Base-by-base conservation (phyloP, 225 moss, liverwort and hornwort genomes). In the Pseudisothecium myosuroides region DNA sequence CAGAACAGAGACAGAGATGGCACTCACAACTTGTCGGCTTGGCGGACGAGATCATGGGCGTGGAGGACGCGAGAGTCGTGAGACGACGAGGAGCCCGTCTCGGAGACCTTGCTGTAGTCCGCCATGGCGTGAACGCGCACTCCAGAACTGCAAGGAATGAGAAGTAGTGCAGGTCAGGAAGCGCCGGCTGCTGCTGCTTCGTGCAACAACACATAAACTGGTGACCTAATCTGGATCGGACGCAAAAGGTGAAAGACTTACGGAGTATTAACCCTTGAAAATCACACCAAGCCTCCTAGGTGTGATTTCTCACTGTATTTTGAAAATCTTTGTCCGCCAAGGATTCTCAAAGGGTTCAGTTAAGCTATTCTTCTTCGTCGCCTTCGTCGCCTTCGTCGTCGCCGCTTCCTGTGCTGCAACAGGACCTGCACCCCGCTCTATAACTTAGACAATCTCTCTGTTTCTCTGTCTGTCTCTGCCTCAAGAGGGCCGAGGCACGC, bases 11-110 rank as follows among this genome's bases (percentile, higher is more conserved):
- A 19, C 32, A 88, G 55, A 59, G 47, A 56, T 37, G 73, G 31
- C 63, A 85, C 87, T 85, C 85, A 87, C 90, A 88, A 76, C 39
- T 88, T 88, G 23, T 89, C 89, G 14, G 88, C 91, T 83, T 91
- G 82, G 78, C 43, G 79, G 22, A 86, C 41, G 26, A 86, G 88
- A 3, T 92, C 19, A 88, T 88, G 83, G 15, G 90, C 87, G 21
- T 82, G 60, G 59, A 82, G 65, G 52, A 81, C 18, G 19, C 86
- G 86, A 28, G 88, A 49, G 24, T 91, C 85, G 20, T 82, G 66
- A 26, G 88, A 71, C 34, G 88, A 77, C 17, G 88, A 86, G 17
- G 92, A 32, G 58, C 76, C 61, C 36, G 86, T 76, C 36, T 64
- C 61, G 12, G 87, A 39, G 52, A 62, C 31, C 76, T 87, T 80